Evolutionary conservation across 306 rosid genomes (phyloP).

Genomic region (Macrotyloma uniflorum): DNA sequence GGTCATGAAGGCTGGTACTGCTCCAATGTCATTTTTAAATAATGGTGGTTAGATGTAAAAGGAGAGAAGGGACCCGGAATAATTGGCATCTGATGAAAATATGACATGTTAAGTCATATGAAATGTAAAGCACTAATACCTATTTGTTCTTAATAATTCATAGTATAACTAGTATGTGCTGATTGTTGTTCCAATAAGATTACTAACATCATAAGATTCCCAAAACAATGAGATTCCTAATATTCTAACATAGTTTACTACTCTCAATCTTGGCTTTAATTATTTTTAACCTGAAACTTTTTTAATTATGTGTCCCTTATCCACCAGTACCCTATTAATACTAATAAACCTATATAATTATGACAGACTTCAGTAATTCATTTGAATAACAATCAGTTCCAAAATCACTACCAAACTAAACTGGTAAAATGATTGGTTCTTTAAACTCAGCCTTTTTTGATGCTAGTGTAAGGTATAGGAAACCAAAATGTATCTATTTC

Average conservation of each 20-base stretch:
- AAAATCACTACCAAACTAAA: background rate
- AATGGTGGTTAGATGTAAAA: background rate
- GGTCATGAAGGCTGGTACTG: background rate
- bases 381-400: background rate
- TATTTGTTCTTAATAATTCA: background rate
- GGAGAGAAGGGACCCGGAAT: background rate
- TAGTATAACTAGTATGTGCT: background rate
- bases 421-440: slow-evolving; percentile 1
- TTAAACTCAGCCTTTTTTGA: background rate
- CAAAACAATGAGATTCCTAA: background rate
- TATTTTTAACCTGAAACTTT: background rate
- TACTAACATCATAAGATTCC: background rate
- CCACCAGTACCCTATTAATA: background rate
- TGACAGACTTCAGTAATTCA: background rate
- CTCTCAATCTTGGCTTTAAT: background rate
- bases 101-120: background rate
- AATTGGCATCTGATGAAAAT: background rate
- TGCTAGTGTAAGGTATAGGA: background rate
- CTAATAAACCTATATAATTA: background rate
- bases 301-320: background rate
- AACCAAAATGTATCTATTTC: background rate
- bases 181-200: background rate
- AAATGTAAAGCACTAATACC: background rate
- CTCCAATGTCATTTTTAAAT: background rate
- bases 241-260: background rate